Evolutionary conservation across 2,329 filamentous ascomycete species (phyloP).

Genomic region (Cladosporium sp.): DNA sequence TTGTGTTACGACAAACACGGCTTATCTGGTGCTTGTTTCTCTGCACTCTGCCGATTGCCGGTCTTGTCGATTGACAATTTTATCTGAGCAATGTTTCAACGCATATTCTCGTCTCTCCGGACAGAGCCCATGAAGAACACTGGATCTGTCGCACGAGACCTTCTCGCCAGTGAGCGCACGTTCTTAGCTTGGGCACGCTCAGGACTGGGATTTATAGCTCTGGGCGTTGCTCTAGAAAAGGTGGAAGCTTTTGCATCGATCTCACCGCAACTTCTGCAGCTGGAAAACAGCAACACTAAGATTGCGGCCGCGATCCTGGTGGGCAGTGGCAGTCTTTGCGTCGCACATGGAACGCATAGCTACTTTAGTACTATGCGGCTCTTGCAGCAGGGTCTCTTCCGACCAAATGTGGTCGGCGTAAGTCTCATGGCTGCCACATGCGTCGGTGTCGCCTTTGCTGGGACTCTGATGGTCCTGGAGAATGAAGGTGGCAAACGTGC

Average conservation of each 20-base stretch:
- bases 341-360: slow-evolving; percentile 51
- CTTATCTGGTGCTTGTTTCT: neutral
- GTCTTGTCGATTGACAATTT: neutral
- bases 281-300: slow-evolving; percentile 39
- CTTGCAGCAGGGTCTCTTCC: slow-evolving; percentile 49
- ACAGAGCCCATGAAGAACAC: slow-evolving; percentile 45
- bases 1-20: neutral
- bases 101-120: slow-evolving; percentile 25
- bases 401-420: slow-evolving; percentile 38
- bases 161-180: slow-evolving; percentile 57
- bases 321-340: slow-evolving; percentile 48
- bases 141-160: slow-evolving; percentile 54
- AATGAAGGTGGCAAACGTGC: slow-evolving; percentile 28
- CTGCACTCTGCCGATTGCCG: neutral
- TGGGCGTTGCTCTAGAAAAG: slow-evolving; percentile 55
- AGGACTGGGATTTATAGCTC: slow-evolving; percentile 54
- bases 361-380: slow-evolving; percentile 51
- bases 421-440: slow-evolving; percentile 35
- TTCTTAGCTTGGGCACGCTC: slow-evolving; percentile 57
- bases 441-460: slow-evolving; percentile 36
- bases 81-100: slow-evolving; percentile 24
- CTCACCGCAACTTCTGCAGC: slow-evolving; percentile 31
- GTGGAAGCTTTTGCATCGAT: slow-evolving; percentile 44
- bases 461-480: slow-evolving; percentile 33
- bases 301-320: slow-evolving; percentile 43